Conservation (phyloP, 768 basidiomycete genomes). For the Serendipita vermifera region DNA sequence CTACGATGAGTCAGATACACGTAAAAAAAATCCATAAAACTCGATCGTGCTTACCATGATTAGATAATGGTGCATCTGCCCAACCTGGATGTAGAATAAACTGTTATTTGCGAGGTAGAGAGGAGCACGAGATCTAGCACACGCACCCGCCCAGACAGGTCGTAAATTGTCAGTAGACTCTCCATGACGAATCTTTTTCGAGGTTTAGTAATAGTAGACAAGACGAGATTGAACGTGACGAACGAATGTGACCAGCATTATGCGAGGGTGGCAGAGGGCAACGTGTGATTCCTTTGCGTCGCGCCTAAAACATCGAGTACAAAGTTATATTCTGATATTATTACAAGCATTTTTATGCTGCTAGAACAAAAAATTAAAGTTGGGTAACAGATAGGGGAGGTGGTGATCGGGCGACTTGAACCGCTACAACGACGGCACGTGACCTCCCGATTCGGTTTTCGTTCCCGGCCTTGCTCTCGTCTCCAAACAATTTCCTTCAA, state of each 20-base stretch:
- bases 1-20: conserved; percentile 15
- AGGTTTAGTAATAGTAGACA: no score
- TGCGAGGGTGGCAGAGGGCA: no score
- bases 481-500: background rate
- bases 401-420: no score
- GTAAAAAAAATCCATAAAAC: background rate
- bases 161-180: conserved; percentile 60
- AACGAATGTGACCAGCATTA: conserved; percentile 6
- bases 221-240: background rate
- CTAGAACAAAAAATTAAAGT: no score
- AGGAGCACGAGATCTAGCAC: background rate
- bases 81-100: conserved; percentile 58
- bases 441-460: no score
- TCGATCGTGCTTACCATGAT: conserved; percentile 43
- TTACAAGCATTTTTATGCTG: no score
- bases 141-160: conserved; percentile 28
- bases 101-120: conserved; percentile 19
- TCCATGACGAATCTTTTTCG: conserved; percentile 70
- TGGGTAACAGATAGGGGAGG: no score
- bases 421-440: no score
- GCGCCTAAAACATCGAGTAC: no score
- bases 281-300: no score
- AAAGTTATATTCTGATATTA: no score
- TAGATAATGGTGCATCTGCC: conserved; percentile 58
- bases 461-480: no score